Evolutionary conservation across 495 filamentous ascomycete species (phyloP), one percentile per base, ranked within the genome.

Genomic region (Platismatia glauca): DNA sequence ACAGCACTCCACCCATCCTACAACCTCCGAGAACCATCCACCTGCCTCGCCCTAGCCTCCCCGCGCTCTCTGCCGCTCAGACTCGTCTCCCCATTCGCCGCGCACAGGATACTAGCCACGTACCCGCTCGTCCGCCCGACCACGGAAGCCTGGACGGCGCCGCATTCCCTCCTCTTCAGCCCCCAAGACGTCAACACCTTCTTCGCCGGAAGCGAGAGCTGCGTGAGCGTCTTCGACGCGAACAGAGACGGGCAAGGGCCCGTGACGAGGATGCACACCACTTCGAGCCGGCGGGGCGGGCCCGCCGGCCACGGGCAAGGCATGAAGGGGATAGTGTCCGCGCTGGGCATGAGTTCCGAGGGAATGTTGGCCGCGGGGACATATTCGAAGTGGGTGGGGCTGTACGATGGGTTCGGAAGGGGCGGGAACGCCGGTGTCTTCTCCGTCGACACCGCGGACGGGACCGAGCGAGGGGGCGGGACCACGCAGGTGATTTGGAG

Each of bases 301-400:
- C 82, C 39, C 84, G 88, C 59, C 85, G 86, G 87, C 15, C 44
- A 27, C 4, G 48, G 48, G 6, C 48, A 24, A 52, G 90, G 90
- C 12, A 94, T 95, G 85, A 89, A 88, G 63, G 94, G 94, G 1
- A 85, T 88, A 48, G 77, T 97, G 2, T 88, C 86, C 4, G 84
- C 89, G 0, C 71, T 98, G 44, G 72, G 71, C 11, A 64, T 82
- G 43, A 81, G 76, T 60, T 71, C 66, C 4, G 74, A 79, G 33
- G 76, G 79, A 0, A 76, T 95, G 4, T 74, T 97, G 4, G 92
- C 89, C 4, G 91, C 89, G 0, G 94, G 91, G 1, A 96, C 91
- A 2, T 89, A 89, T 72, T 87, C 85, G 8, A 73, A 93, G 18
- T 80, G 84, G 65, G 68, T 97, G 41, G 90, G 86, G 0, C 73